Conservation (phyloP, 768 basidiomycete species). For the Infundibulicybe gibba region DNA sequence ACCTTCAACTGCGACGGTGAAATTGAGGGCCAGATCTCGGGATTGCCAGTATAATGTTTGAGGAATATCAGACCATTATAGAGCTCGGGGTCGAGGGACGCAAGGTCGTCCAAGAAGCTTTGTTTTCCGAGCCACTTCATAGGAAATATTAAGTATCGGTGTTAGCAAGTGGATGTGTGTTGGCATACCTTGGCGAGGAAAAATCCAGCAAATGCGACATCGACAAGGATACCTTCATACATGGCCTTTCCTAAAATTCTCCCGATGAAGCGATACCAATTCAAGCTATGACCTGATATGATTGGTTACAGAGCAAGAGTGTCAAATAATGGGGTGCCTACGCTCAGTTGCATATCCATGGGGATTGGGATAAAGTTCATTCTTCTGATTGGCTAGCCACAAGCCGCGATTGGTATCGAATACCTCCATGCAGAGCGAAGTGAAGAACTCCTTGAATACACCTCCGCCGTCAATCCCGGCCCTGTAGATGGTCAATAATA, state of each 20-base stretch:
- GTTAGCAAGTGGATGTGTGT: neutral
- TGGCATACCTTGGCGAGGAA: slow-evolving; percentile 77
- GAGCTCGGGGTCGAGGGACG: slow-evolving; percentile 86
- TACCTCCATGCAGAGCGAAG: slow-evolving; percentile 87
- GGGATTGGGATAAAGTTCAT: slow-evolving; percentile 94
- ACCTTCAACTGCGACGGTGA: slow-evolving; percentile 87
- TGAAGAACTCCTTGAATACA: slow-evolving; percentile 97
- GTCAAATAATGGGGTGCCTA: slow-evolving; percentile 29
- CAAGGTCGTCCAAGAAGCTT: slow-evolving; percentile 89
- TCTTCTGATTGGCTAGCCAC: slow-evolving; percentile 88
- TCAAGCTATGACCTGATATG: slow-evolving; percentile 68
- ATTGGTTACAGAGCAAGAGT: neutral
- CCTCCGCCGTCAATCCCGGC: slow-evolving; percentile 96
- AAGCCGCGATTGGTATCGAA: slow-evolving; percentile 94
- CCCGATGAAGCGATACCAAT: slow-evolving; percentile 93
- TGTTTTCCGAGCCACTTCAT: slow-evolving; percentile 95
- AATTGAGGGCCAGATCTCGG: slow-evolving; percentile 90
- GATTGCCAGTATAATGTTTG: slow-evolving; percentile 85
- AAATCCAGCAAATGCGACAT: slow-evolving; percentile 93
- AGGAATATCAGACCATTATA: slow-evolving; percentile 91
- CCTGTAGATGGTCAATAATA: slow-evolving; percentile 29
- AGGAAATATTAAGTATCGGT: neutral
- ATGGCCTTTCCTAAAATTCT: slow-evolving; percentile 93
- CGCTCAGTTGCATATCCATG: slow-evolving; percentile 88
- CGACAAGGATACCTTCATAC: slow-evolving; percentile 93